Evolutionary conservation across 2,329 filamentous ascomycete species (phyloP).

Genomic region (Pseudogymnoascus destructans): DNA sequence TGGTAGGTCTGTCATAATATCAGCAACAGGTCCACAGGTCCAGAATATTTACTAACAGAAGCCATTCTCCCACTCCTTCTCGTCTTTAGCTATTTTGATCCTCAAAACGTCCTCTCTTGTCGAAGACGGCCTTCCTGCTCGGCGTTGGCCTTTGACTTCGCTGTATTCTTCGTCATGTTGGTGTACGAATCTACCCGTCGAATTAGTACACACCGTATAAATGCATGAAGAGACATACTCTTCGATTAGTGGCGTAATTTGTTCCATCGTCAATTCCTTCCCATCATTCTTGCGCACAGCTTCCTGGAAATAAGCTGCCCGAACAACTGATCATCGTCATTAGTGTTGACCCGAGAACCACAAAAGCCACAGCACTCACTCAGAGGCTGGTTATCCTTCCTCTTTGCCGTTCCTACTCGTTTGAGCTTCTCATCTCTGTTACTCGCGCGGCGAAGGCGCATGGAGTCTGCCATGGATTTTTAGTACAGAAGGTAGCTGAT

Average conservation of each 20-base stretch:
- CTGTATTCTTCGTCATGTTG: constrained; percentile 60
- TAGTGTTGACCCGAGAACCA: constrained; percentile 5
- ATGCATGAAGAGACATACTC: constrained; percentile 35
- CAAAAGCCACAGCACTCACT: constrained; percentile 36
- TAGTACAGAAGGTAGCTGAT: background rate
- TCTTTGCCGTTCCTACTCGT: constrained; percentile 54
- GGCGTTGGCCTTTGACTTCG: constrained; percentile 51
- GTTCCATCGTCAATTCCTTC: constrained; percentile 38
- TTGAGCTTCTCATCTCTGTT: constrained; percentile 72
- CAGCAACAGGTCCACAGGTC: background rate
- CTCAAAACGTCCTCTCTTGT: constrained; percentile 66
- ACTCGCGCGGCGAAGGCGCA: constrained; percentile 64
- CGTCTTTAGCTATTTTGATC: constrained; percentile 55
- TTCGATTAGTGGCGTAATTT: constrained; percentile 48
- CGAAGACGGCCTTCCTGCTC: constrained; percentile 66
- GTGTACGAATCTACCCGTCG: constrained; percentile 43
- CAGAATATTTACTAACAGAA: constrained; percentile 48
- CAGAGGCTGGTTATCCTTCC: constrained; percentile 62
- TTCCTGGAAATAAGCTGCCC: constrained; percentile 60
- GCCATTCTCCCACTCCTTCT: constrained; percentile 69
- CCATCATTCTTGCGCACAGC: constrained; percentile 40
- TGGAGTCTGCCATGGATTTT: constrained; percentile 42
- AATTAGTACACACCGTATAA: constrained; percentile 10
- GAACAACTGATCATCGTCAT: constrained; percentile 39
- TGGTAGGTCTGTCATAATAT: constrained; percentile 44